A percentile compares a stretch with the other conserved stretches of the same genome.
Evolutionary conservation across 805 yeast species (phyloP).

Genomic region (Barnettozyma sp.): DNA sequence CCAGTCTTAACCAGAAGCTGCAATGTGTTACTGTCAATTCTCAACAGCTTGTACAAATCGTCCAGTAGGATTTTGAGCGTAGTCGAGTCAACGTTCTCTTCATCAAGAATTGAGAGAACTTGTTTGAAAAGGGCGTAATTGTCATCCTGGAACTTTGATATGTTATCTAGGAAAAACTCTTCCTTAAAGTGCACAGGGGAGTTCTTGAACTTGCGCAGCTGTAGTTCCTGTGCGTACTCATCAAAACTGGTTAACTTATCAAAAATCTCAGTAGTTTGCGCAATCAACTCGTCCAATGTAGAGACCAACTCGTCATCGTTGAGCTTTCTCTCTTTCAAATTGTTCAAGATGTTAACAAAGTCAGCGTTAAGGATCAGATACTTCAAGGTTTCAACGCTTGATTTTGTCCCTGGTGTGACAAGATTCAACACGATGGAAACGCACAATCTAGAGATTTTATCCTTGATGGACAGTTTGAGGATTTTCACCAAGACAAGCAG

Average conservation of each 20-base stretch:
- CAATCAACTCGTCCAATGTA: slow-evolving; percentile 57
- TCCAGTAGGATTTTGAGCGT: slow-evolving; percentile 56
- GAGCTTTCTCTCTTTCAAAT: slow-evolving; percentile 82
- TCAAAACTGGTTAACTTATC: slow-evolving; percentile 84
- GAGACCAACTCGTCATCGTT: slow-evolving; percentile 84
- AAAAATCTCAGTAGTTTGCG: slow-evolving; percentile 62
- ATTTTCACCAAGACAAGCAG: slow-evolving; percentile 38
- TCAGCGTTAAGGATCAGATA: slow-evolving; percentile 65
- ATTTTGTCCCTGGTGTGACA: slow-evolving; percentile 31
- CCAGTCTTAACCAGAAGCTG: slow-evolving; percentile 46
- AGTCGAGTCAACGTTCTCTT: slow-evolving; percentile 27
- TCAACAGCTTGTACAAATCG: slow-evolving; percentile 58
- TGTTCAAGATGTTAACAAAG: slow-evolving; percentile 60
- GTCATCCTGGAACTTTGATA: slow-evolving; percentile 64
- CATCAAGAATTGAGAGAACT: slow-evolving; percentile 48
- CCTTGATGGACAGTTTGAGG: slow-evolving; percentile 80
- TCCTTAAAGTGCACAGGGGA: slow-evolving; percentile 88
- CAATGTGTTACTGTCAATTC: slow-evolving; percentile 55
- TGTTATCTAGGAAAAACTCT: slow-evolving; percentile 87
- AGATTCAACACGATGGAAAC: slow-evolving; percentile 66
- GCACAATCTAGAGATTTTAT: slow-evolving; percentile 83
- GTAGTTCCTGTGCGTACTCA: slow-evolving; percentile 81
- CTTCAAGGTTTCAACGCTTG: slow-evolving; percentile 48
- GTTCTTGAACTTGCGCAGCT: slow-evolving; percentile 71
- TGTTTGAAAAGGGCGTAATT: slow-evolving; percentile 66